Percentiles rank a stretch among this genome's conserved stretches.
phyloP scores from a whole-genome alignment of 208 protist species.

The Leishmania mexicana region DNA sequence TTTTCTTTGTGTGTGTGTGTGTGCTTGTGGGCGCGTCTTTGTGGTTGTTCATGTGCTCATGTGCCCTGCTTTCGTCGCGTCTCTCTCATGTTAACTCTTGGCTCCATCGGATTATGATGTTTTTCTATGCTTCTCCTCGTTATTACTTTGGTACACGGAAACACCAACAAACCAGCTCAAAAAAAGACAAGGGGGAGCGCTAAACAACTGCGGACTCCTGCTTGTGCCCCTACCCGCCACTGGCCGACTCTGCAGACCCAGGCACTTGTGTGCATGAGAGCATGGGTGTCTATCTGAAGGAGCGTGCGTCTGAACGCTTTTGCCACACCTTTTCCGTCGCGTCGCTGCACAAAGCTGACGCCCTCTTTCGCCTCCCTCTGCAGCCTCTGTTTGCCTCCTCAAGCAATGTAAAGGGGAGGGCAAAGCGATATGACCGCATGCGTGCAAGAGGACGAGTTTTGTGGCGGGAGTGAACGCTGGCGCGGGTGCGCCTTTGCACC shows the following conservation, averaged over 20 bases:
- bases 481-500: background rate
- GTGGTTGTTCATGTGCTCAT: background rate
- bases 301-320: background rate
- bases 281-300: background rate
- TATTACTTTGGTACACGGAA: background rate
- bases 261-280: background rate
- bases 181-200: background rate
- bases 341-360: background rate
- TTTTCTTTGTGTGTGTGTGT: background rate
- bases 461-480: background rate
- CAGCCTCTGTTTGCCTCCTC: background rate
- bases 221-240: background rate
- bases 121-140: background rate
- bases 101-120: background rate
- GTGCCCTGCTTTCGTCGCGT: background rate
- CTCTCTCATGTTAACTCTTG: background rate
- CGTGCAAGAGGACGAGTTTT: background rate
- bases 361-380: background rate
- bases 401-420: background rate
- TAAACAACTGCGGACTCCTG: background rate
- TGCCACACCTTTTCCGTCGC: background rate
- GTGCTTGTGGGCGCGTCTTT: background rate
- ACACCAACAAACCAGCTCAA: background rate
- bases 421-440: background rate
- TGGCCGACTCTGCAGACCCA: background rate